phyloP scores from a whole-genome alignment of 2,329 filamentous ascomycete genomes.

The Pezicula neosporulosa region DNA sequence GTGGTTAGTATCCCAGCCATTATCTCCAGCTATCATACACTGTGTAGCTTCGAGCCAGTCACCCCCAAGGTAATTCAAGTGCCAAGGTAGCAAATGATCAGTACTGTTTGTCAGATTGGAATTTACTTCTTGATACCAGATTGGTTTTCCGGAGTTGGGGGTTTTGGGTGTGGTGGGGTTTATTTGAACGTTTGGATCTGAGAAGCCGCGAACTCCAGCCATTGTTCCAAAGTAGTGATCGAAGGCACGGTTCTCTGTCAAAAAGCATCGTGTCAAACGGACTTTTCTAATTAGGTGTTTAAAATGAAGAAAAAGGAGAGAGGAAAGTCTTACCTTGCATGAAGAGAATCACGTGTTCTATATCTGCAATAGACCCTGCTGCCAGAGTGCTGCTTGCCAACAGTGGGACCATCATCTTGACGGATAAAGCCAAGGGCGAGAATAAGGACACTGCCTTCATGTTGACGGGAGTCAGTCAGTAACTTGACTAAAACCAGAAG shows the following conservation, averaged over 20 bases:
- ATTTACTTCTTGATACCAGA: constrained; percentile 18
- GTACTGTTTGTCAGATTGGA: constrained; percentile 31
- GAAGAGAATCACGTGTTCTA: constrained; percentile 55
- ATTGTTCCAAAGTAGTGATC: constrained; percentile 48
- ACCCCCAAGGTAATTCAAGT: constrained; percentile 52
- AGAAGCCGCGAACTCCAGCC: constrained; percentile 51
- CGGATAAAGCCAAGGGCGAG: constrained; percentile 3
- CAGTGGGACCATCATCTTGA: constrained; percentile 15
- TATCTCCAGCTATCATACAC: constrained; percentile 48
- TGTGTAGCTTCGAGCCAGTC: constrained; percentile 47
- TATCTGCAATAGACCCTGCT: constrained; percentile 42
- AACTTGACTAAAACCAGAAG: neutral
- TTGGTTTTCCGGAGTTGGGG: constrained; percentile 7
- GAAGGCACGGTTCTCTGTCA: constrained; percentile 17
- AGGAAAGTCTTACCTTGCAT: constrained; percentile 41
- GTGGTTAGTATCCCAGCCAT: constrained; percentile 50
- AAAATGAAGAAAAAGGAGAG: constrained; percentile 27
- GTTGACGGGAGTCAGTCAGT: neutral
- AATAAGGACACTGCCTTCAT: neutral
- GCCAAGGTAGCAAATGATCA: constrained; percentile 46
- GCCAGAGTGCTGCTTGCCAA: constrained; percentile 9
- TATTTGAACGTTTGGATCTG: constrained; percentile 50
- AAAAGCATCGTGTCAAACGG: neutral
- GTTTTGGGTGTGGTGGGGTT: constrained; percentile 27
- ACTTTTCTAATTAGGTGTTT: neutral